Evolutionary conservation across 257 asterid genomes (phyloP).

Genomic region (Nicotiana knightiana): DNA sequence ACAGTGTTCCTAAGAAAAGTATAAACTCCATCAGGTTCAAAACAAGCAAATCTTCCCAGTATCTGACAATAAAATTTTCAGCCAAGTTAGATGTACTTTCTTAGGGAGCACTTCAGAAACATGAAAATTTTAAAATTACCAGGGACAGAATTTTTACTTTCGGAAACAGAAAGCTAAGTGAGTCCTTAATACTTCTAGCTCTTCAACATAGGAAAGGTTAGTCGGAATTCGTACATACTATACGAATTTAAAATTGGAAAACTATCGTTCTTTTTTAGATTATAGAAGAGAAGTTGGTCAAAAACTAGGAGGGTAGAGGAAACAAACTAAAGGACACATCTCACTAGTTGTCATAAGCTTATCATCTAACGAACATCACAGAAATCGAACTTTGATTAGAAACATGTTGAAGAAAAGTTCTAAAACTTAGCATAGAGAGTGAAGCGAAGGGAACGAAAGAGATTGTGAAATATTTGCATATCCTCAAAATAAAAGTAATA

Average conservation of each 20-base stretch:
- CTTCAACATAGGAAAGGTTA: not conserved
- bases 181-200: not conserved
- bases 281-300: not conserved
- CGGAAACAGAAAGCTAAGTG: not conserved
- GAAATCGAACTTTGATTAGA: not conserved
- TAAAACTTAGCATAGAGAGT: not conserved
- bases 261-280: not conserved
- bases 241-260: not conserved
- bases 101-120: not conserved
- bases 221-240: not conserved
- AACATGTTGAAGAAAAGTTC: not conserved
- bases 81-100: not conserved
- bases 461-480: not conserved
- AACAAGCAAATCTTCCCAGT: not conserved
- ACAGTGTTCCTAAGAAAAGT: constrained; percentile 73
- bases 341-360: constrained; percentile 2
- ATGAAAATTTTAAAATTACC: not conserved
- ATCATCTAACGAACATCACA: constrained; percentile 3
- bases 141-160: not conserved
- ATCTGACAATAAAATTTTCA: not conserved
- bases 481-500: not conserved
- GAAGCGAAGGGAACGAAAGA: not conserved
- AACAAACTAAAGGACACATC: not conserved
- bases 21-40: not conserved
- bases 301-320: not conserved